These are phyloP conservation scores for Ensete glaucum DNA, from an alignment of 176 grass and related monocot genomes.

Conservation along the genomic window DNA sequence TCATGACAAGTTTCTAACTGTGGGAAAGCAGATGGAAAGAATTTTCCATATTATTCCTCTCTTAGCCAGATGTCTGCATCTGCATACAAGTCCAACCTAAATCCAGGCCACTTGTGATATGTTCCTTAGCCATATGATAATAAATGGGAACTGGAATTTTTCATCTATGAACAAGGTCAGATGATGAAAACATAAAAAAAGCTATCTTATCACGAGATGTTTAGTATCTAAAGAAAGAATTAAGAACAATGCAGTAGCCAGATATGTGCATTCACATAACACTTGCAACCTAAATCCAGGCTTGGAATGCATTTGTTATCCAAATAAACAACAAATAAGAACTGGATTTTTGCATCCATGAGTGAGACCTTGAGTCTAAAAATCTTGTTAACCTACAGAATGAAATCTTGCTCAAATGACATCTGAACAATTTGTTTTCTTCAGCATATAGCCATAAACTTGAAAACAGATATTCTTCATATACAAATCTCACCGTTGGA, in stretches of 20 bases:
- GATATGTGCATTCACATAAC: not conserved
- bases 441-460: not conserved
- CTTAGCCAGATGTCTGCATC: no score
- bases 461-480: not conserved
- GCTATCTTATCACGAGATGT: not conserved
- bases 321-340: not conserved
- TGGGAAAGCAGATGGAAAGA: no score
- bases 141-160: no score
- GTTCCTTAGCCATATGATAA: no score
- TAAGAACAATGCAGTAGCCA: not conserved
- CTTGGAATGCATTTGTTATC: not conserved
- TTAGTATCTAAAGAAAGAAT: not conserved
- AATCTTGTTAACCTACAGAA: not conserved
- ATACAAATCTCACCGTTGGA: slow-evolving; percentile 53
- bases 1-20: no score
- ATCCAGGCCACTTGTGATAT: no score
- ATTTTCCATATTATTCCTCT: no score
- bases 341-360: not conserved
- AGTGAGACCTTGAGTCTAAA: not conserved
- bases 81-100: no score
- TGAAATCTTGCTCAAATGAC: not conserved
- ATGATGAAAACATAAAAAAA: no score
- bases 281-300: not conserved
- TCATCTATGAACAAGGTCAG: no score
- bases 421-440: not conserved